Evolutionary conservation across 2,329 filamentous ascomycete species (phyloP).

Genomic region (Aspergillus flavus): DNA sequence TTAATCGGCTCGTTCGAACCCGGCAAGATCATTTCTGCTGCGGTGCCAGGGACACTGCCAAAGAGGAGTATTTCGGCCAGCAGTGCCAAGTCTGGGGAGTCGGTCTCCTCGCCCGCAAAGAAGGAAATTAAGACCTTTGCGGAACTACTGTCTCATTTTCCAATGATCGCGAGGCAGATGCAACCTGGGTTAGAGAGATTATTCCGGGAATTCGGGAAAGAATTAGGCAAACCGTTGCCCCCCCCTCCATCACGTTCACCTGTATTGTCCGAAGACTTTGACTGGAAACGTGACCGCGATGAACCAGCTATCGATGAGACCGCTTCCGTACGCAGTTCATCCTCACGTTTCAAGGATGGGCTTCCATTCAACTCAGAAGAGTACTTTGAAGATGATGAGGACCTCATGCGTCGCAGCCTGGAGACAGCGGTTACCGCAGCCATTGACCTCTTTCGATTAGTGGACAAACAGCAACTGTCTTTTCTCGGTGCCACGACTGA

Average conservation of each 20-base stretch:
- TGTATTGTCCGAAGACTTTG: constrained; percentile 61
- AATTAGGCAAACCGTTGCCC: constrained; percentile 82
- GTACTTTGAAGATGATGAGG: constrained; percentile 86
- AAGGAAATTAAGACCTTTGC: constrained; percentile 91
- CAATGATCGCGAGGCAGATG: constrained; percentile 96
- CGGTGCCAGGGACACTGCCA: constrained; percentile 50
- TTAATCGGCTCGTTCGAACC: constrained; percentile 83
- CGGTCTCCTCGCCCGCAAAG: constrained; percentile 57
- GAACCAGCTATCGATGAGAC: constrained; percentile 43
- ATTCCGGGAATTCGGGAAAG: constrained; percentile 84
- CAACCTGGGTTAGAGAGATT: constrained; percentile 85
- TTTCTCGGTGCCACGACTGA: constrained; percentile 90
- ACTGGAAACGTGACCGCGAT: constrained; percentile 40
- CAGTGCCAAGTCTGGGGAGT: constrained; percentile 35
- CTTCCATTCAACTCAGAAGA: constrained; percentile 63
- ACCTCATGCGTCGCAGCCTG: constrained; percentile 81
- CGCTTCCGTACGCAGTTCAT: constrained; percentile 38
- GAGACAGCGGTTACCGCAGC: constrained; percentile 91
- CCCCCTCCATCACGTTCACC: constrained; percentile 61
- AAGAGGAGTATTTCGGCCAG: constrained; percentile 25
- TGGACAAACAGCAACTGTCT: constrained; percentile 94
- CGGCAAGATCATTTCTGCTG: constrained; percentile 69
- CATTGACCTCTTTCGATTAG: constrained; percentile 92
- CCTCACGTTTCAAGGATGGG: constrained; percentile 36
- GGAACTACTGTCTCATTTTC: constrained; percentile 87